Evolutionary conservation across 176 grass and related monocot genomes (phyloP), one percentile per base, ranked within the genome.

Genomic region (Cocos nucifera): DNA sequence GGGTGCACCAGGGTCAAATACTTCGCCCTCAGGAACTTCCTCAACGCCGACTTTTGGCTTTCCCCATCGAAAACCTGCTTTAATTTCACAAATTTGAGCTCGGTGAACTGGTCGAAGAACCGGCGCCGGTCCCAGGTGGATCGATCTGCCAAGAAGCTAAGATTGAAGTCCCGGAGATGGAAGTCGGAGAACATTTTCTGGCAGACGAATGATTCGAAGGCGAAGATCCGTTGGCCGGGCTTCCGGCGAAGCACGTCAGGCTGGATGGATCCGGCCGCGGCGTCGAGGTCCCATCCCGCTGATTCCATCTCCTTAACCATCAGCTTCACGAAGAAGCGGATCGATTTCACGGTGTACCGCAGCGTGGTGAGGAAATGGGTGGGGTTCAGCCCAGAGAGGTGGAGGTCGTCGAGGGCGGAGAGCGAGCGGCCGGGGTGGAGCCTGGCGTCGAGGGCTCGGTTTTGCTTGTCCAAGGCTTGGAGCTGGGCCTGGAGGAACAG

Each of bases 61-160:
- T 30, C 52, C 20, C 48, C 3, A 0, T 35, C 4, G 49, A 75
- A 51, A 15, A 78, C 44, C 20, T 69, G 50, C 8, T 55, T 15
- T 22, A 63, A 64, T 15, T 24, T 63, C 48, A 57, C 21, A 0
- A 72, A 44, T 63, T 79, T 79, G 51, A 87, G 49, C 53, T 51
- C 62, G 28, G 50, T 61, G 73, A 92, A 97, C 61, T 91, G 84
- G 22, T 83, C 63, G 54, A 88, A 97, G 81, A 97, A 92, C 21
- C 67, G 53, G 19, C 64, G 57, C 0, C 70, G 79, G 27, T 97
- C 81, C 73, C 73, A 57, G 15, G 21, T 5, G 5, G 25, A 54
- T 35, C 93, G 61, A 4, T 49, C 69, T 16, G 49, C 50, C 5
- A 83, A 49, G 24, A n/a, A 4, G 51, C 62, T 19, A 6, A 97